phyloP scores from a whole-genome alignment of 768 basidiomycete genomes.

The Suillus subalutaceus region DNA sequence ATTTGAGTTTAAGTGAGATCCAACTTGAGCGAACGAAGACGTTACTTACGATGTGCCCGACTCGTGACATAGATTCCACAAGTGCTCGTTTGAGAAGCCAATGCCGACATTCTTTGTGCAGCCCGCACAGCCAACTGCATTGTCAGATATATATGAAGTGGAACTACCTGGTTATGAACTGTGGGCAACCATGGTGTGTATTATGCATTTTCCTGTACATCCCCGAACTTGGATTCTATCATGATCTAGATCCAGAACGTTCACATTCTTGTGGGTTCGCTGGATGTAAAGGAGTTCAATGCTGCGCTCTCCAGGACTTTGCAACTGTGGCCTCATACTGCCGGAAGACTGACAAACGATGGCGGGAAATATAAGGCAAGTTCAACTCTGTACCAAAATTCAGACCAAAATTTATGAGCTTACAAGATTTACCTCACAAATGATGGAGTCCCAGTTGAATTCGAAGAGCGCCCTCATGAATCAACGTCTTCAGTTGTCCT shows the following conservation, averaged over 20 bases:
- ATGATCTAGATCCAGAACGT: constrained; percentile 18
- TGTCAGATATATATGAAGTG: constrained; percentile 13
- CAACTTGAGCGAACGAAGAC: not conserved
- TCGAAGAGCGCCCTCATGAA: constrained; percentile 13
- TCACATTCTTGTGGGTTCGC: constrained; percentile 19
- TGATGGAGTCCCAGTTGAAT: constrained; percentile 19
- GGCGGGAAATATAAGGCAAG: constrained; percentile 21
- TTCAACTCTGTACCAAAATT: not conserved
- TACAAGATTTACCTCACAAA: constrained; percentile 27
- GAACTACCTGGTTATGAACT: constrained; percentile 27
- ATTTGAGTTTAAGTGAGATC: not conserved
- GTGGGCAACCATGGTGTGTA: constrained; percentile 22
- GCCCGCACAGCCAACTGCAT: constrained; percentile 18
- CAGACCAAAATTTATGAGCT: not conserved
- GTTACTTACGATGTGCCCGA: not conserved
- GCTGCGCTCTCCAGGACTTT: constrained; percentile 24
- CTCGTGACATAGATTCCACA: not conserved
- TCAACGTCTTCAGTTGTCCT: constrained; percentile 17
- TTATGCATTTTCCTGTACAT: not conserved
- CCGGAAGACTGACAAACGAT: constrained; percentile 21
- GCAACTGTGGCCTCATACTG: constrained; percentile 29
- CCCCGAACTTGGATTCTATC: constrained; percentile 8
- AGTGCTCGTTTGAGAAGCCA: not conserved
- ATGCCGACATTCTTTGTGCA: constrained; percentile 16
- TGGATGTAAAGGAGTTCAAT: constrained; percentile 22